These are phyloP conservation scores for Breynia disticha DNA, from an alignment of 441 rosid species.

Conservation along the genomic window DNA sequence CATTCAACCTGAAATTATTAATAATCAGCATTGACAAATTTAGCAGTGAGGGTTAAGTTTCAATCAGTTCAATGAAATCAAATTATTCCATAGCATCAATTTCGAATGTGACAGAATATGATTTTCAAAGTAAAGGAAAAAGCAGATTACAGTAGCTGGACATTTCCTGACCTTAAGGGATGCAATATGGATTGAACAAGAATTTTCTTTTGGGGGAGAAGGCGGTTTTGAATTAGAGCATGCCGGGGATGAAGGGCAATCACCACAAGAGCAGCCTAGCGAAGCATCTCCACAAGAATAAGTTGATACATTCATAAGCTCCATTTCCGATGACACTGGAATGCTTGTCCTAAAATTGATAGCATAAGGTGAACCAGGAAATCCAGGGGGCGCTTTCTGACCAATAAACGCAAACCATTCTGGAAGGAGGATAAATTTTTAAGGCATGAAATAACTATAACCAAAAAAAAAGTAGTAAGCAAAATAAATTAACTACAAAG, in stretches of 20 bases:
- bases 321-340: conserved; percentile 74
- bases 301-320: conserved; percentile 79
- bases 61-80: background rate
- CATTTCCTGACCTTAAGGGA: conserved; percentile 56
- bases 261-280: conserved; percentile 97
- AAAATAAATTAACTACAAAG: too few species aligned
- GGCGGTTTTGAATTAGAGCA: conserved; percentile 57
- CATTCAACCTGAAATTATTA: conserved; percentile 66
- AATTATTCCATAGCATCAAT: background rate
- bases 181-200: conserved; percentile 73
- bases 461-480: background rate
- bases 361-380: conserved; percentile 90
- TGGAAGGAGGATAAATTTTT: conserved; percentile 15
- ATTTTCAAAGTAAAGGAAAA: conserved; percentile 1
- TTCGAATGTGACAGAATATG: background rate
- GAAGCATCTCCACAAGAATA: conserved; percentile 78
- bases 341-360: conserved; percentile 52
- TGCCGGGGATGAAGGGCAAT: conserved; percentile 72
- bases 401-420: conserved; percentile 93
- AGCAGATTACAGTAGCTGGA: background rate
- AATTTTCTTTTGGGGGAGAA: conserved; percentile 35
- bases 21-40: background rate
- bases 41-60: background rate
- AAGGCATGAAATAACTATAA: background rate
- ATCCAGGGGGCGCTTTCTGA: conserved; percentile 38